Percentiles rank a stretch among this genome's conserved stretches.
These are phyloP conservation scores for Diaporthe eres DNA, from an alignment of 2,329 filamentous ascomycete species.

Conservation along the genomic window DNA sequence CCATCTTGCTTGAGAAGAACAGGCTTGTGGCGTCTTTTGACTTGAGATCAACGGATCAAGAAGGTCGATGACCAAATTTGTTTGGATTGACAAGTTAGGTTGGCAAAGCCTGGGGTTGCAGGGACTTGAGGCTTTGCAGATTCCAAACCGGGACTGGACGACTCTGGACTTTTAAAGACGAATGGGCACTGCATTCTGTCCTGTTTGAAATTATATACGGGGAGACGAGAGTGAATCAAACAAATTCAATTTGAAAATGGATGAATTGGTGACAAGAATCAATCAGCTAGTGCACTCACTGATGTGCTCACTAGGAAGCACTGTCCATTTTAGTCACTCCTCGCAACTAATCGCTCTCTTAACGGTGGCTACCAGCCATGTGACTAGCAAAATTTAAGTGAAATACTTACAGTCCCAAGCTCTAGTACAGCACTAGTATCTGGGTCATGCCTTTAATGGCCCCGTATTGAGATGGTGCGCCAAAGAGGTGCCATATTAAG, in stretches of 20 bases:
- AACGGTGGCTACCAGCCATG: neutral
- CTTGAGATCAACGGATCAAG: neutral
- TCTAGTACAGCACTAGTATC: neutral
- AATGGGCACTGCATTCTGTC: too few species aligned
- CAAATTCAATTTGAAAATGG: too few species aligned
- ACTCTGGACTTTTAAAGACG: neutral
- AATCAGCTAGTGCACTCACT: neutral
- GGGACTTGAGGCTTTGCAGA: neutral
- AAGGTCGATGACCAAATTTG: neutral
- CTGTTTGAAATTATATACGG: neutral
- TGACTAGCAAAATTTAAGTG: neutral
- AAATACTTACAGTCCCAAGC: neutral
- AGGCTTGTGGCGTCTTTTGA: neutral
- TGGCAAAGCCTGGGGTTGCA: neutral
- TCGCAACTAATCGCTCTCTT: neutral
- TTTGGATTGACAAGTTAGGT: neutral
- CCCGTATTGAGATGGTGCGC: neutral
- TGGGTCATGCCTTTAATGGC: neutral
- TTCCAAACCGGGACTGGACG: neutral
- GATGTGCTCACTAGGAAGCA: neutral
- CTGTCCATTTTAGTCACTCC: conserved; percentile 10
- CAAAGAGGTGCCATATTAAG: neutral
- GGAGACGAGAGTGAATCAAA: neutral
- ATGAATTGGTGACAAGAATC: neutral
- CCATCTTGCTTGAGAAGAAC: neutral